Percentiles rank a stretch among this genome's conserved stretches.
These are phyloP conservation scores for Exophiala phaeomuriformis DNA, from an alignment of 2,329 filamentous ascomycete species.

Conservation along the genomic window DNA sequence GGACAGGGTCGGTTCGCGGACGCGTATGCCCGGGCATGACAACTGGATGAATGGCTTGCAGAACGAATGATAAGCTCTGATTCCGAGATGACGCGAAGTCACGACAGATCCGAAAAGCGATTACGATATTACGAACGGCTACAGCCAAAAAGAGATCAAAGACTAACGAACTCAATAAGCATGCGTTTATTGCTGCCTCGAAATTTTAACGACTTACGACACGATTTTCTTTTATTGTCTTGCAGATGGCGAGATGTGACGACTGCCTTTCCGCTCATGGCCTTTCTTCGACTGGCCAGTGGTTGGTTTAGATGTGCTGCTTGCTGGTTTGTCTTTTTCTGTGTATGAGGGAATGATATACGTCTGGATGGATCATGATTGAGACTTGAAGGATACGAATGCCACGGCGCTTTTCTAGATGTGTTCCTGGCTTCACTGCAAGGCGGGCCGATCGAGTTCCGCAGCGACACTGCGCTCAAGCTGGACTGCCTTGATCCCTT, in stretches of 20 bases:
- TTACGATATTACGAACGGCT: constrained; percentile 26
- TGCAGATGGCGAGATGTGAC: constrained; percentile 16
- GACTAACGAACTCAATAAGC: constrained; percentile 25
- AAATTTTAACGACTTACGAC: constrained; percentile 25
- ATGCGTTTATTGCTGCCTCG: constrained; percentile 21
- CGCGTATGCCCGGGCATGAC: constrained; percentile 6
- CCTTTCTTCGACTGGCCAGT: constrained; percentile 3
- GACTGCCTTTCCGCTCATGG: constrained; percentile 12
- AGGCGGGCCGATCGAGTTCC: constrained; percentile 1
- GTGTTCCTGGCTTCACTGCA: constrained; percentile 13
- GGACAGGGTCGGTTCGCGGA: constrained; percentile 7
- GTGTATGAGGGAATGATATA: constrained; percentile 25
- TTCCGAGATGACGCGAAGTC: constrained; percentile 16
- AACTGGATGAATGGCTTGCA: constrained; percentile 16
- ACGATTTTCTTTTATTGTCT: constrained; percentile 26
- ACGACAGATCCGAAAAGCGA: constrained; percentile 24
- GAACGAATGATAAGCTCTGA: constrained; percentile 6
- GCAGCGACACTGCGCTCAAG: constrained; percentile 16
- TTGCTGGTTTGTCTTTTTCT: constrained; percentile 10
- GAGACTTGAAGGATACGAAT: constrained; percentile 13
- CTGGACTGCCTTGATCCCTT: background rate
- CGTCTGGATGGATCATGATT: constrained; percentile 24
- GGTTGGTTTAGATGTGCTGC: constrained; percentile 19
- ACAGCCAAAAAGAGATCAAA: constrained; percentile 23
- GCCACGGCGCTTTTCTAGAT: constrained; percentile 10